Conservation (phyloP, 2,329 filamentous ascomycete species). For the Alternaria sp. region DNA sequence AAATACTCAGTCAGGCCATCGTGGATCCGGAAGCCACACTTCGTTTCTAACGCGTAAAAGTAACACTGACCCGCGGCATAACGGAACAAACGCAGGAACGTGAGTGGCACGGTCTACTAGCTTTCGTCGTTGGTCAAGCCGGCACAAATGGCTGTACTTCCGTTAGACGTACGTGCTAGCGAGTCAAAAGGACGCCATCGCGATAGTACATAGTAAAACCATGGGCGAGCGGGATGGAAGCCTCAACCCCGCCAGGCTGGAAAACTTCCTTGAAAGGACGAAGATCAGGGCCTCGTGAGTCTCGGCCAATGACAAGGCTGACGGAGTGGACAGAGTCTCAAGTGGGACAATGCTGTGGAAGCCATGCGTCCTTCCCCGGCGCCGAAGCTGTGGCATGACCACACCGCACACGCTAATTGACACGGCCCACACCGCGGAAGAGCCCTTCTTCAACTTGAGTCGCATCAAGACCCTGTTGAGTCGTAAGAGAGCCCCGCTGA, state of each 20-base stretch:
- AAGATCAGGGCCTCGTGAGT: slow-evolving; percentile 48
- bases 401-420: slow-evolving; percentile 33
- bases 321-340: slow-evolving; percentile 41
- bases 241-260: slow-evolving; percentile 41
- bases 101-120: slow-evolving; percentile 21
- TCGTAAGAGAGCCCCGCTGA: slow-evolving; percentile 37
- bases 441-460: slow-evolving; percentile 41
- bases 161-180: slow-evolving; percentile 19
- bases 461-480: slow-evolving; percentile 40
- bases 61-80: slow-evolving; percentile 19
- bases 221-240: slow-evolving; percentile 28
- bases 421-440: slow-evolving; percentile 35
- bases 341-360: slow-evolving; percentile 47
- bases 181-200: slow-evolving; percentile 32
- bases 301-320: slow-evolving; percentile 49
- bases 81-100: slow-evolving; percentile 22
- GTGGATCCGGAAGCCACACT: slow-evolving; percentile 15
- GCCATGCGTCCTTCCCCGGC: slow-evolving; percentile 51
- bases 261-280: slow-evolving; percentile 39
- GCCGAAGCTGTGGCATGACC: slow-evolving; percentile 43
- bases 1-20: slow-evolving; percentile 27
- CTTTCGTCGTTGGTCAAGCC: slow-evolving; percentile 16
- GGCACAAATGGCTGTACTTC: slow-evolving; percentile 20
- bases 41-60: slow-evolving; percentile 21
- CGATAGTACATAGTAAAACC: slow-evolving; percentile 28